Conservation (phyloP, 2,329 filamentous ascomycete genomes). For the Cytospora piceicola region DNA sequence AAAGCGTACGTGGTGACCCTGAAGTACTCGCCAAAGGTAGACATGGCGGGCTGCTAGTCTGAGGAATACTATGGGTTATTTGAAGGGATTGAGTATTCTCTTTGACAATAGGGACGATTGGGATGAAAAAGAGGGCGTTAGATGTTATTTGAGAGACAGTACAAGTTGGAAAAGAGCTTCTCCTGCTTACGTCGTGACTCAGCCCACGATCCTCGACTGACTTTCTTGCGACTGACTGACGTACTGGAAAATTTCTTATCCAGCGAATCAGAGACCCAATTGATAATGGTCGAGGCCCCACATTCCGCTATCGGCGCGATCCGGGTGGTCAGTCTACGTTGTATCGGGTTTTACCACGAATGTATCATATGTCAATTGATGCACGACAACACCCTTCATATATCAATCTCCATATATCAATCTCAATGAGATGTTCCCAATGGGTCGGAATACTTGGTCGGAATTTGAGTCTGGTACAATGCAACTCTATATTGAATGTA, state of each 20-base stretch:
- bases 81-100: neutral
- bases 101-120: neutral
- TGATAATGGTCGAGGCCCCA: neutral
- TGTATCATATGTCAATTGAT: no score
- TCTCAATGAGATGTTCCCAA: no score
- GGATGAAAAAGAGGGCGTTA: neutral
- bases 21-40: constrained; percentile 84
- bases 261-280: constrained; percentile 1
- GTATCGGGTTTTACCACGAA: no score
- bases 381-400: no score
- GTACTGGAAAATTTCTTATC: neutral
- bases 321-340: neutral
- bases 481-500: no score
- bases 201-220: neutral
- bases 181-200: neutral
- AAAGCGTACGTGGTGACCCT: constrained; percentile 75
- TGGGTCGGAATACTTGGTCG: no score
- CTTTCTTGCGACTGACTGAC: neutral
- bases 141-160: neutral
- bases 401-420: no score
- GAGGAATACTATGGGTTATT: neutral
- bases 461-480: no score
- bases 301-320: neutral
- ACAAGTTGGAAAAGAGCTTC: neutral
- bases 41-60: constrained; percentile 60